These are phyloP conservation scores for Panicum virgatum DNA, from an alignment of 202 grass and related monocot genomes.

Conservation along the genomic window DNA sequence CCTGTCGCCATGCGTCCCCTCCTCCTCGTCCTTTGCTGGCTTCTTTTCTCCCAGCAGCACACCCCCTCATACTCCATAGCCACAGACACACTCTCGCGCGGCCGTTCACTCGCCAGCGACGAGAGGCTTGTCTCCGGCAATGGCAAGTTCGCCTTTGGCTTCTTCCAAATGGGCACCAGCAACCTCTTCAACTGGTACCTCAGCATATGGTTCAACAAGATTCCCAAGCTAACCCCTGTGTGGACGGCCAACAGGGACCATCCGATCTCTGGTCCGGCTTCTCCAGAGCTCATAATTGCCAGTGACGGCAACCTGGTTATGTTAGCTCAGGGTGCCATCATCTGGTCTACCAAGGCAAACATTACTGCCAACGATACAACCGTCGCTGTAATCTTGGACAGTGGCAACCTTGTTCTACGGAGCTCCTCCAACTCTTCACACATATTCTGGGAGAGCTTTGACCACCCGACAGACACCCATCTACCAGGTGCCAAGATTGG, in stretches of 20 bases:
- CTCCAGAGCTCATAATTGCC: conserved; percentile 40
- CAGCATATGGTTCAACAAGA: conserved; percentile 61
- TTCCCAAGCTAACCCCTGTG: conserved; percentile 44
- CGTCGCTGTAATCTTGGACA: conserved; percentile 28
- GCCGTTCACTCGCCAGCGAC: background rate
- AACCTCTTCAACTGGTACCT: conserved; percentile 42
- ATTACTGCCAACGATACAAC: conserved; percentile 22
- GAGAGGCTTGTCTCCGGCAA: conserved; percentile 9
- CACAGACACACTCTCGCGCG: conserved; percentile 19
- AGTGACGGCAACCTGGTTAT: conserved; percentile 60
- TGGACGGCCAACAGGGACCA: conserved; percentile 56
- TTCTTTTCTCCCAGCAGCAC: background rate
- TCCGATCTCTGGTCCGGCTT: conserved; percentile 32
- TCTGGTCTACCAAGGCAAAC: conserved; percentile 54
- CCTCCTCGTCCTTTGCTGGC: background rate
- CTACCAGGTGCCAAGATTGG: conserved; percentile 36
- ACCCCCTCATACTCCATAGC: background rate
- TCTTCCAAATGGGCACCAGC: conserved; percentile 40
- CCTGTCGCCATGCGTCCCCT: background rate
- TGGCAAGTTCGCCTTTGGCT: conserved; percentile 44
- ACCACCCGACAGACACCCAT: conserved; percentile 22
- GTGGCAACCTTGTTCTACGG: conserved; percentile 42
- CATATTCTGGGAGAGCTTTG: conserved; percentile 40
- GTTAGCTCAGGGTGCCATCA: conserved; percentile 3
- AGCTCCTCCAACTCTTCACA: conserved; percentile 19